Base-by-base conservation (phyloP, 768 basidiomycete species). In the Cystofilobasidium capitatum region DNA sequence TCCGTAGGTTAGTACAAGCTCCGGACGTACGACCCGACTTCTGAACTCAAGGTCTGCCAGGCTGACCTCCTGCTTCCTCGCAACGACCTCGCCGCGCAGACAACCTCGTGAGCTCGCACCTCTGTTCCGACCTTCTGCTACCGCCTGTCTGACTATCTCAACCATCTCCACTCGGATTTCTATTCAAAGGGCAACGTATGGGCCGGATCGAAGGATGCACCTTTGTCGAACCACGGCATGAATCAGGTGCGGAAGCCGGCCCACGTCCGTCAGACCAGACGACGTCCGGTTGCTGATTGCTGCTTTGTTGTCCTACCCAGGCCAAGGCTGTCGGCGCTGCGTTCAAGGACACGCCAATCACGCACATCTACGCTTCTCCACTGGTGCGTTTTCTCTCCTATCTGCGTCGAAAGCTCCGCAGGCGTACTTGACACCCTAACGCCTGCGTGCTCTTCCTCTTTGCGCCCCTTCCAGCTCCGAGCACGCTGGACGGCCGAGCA, bases 181-280 rank as follows among this genome's bases (percentile, higher is more conserved):
- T 31, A 9, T 37, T 26, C 58, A 29, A 22, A 63, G 62, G 35
- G 62, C 33, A n/a, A 9, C 26, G 54, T 65, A 55, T 65, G 88
- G 87, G 86, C 88, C 47, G 88, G 88, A 7, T 86, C 85, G 82
- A 81, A 79, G 69, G 87, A 91, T 76, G 82, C 88, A 14, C 82
- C 84, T 0, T 79, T 91, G 20, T 85, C 86, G 24, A 87, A 86
- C 71, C 86, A 89, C 72, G 88, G 88, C 86, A 74, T 83, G 79
- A 80, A 80, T 70, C 59, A 59, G 40, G 58, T 42, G 40, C 14
- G 58, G 16, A 36, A n/a, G 26, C 55, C 5, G 6, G 85, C 83
- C 72, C 72, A 80, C 3, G 71, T 72, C 31, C 75, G 22, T 35
- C 16, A 20, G n/a, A n/a, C n/a, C n/a, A n/a, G n/a, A n/a, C n/a